Evolutionary conservation across 306 rosid species (phyloP).

Genomic region (Cucumis melo): DNA sequence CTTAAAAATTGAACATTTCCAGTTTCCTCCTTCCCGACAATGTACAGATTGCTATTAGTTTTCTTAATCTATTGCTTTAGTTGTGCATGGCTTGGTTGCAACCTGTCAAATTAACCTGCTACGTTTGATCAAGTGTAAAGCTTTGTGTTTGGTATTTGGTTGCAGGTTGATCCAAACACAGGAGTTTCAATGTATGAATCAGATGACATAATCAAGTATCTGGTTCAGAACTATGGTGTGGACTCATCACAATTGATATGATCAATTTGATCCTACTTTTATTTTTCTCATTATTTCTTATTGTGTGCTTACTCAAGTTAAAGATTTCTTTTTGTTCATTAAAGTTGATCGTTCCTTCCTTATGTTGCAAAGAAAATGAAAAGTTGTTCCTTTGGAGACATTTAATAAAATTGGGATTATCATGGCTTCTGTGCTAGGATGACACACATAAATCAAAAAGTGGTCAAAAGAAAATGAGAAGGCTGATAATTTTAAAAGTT

Average conservation of each 20-base stretch:
- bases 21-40: not conserved
- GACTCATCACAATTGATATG: not conserved
- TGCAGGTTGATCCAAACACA: conserved; percentile 91
- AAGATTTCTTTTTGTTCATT: not conserved
- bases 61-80: not conserved
- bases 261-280: not conserved
- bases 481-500: not conserved
- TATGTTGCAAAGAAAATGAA: not conserved
- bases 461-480: not conserved
- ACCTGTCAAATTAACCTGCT: not conserved
- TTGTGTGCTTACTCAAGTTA: not conserved
- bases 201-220: conserved; percentile 80
- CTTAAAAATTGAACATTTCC: not conserved
- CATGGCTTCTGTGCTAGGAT: too few species aligned
- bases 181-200: conserved; percentile 94
- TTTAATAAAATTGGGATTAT: too few species aligned
- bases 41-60: not conserved
- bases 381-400: not conserved
- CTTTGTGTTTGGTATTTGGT: conserved; percentile 14
- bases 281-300: not conserved
- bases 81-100: conserved; percentile 4
- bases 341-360: not conserved
- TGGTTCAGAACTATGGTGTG: conserved; percentile 75
- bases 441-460: too few species aligned
- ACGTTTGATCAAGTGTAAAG: conserved; percentile 1